Conservation (phyloP, 2,329 filamentous ascomycete genomes). For the Hypoxylon sp. region DNA sequence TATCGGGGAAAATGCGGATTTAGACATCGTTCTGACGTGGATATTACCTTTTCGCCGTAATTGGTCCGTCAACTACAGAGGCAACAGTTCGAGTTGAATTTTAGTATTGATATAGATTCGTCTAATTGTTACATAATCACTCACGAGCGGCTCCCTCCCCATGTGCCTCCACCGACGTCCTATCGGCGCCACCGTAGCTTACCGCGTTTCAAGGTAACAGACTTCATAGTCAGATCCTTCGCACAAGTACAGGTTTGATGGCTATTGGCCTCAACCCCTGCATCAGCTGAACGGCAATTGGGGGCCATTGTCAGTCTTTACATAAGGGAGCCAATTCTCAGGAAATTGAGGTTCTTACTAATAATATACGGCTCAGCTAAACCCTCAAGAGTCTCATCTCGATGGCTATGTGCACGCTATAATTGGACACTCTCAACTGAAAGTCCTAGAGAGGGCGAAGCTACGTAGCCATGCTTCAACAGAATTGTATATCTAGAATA, state of each 20-base stretch:
- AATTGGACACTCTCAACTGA: slow-evolving; percentile 2
- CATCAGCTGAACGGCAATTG: neutral
- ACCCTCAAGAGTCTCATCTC: neutral
- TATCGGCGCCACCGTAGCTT: slow-evolving; percentile 5
- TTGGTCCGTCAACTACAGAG: neutral
- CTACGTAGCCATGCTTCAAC: neutral
- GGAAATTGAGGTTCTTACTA: neutral
- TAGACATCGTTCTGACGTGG: slow-evolving; percentile 4
- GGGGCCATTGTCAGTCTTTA: neutral
- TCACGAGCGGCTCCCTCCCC: neutral
- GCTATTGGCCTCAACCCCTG: slow-evolving; percentile 7
- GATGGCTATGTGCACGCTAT: slow-evolving; percentile 4
- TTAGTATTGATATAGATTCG: neutral
- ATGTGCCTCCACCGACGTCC: neutral
- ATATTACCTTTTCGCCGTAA: neutral
- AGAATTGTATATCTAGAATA: neutral
- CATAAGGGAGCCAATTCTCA: slow-evolving; percentile 9
- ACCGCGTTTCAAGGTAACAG: neutral
- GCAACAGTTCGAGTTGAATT: neutral
- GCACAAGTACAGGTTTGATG: neutral
- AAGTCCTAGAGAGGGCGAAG: slow-evolving; percentile 6
- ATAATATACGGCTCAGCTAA: neutral
- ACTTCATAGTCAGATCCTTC: slow-evolving; percentile 1
- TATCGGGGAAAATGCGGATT: neutral
- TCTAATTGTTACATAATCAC: neutral